Conservation (phyloP, 371 early-diverging fungal genomes). For the Dichotomocladium elegans region DNA sequence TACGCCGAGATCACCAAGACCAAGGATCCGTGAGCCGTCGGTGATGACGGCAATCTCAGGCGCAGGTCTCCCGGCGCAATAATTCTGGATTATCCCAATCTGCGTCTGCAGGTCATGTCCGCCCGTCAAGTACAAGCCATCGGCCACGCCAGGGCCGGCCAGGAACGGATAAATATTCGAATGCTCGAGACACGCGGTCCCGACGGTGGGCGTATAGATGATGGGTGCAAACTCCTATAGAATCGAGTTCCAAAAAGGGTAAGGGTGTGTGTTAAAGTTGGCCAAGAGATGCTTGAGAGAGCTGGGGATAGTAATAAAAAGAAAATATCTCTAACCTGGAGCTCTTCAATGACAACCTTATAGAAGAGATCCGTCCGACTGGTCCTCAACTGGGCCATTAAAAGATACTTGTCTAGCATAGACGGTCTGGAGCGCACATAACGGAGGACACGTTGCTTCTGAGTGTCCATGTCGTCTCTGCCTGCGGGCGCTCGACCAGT, state of each 20-base stretch:
- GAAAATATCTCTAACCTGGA: slow-evolving; percentile 42
- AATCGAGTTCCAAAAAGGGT: too few species aligned
- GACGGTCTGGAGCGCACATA: slow-evolving; percentile 62
- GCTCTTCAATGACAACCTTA: slow-evolving; percentile 65
- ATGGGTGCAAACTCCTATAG: slow-evolving; percentile 67
- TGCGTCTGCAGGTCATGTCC: slow-evolving; percentile 59
- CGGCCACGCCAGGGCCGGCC: slow-evolving; percentile 67
- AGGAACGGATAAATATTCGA: slow-evolving; percentile 85
- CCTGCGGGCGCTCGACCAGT: slow-evolving; percentile 67
- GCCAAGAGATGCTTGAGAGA: too few species aligned
- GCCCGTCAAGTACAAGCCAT: slow-evolving; percentile 81
- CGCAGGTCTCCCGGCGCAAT: slow-evolving; percentile 34
- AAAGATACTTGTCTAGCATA: slow-evolving; percentile 77
- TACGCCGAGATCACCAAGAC: slow-evolving; percentile 88
- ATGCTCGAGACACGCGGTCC: slow-evolving; percentile 85
- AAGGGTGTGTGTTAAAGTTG: neutral
- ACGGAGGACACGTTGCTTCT: slow-evolving; percentile 69
- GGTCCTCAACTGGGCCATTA: slow-evolving; percentile 74
- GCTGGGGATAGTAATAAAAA: neutral
- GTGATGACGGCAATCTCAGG: slow-evolving; percentile 90
- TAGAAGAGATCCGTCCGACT: slow-evolving; percentile 81
- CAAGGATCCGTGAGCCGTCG: slow-evolving; percentile 91
- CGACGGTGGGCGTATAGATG: slow-evolving; percentile 94
- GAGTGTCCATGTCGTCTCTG: slow-evolving; percentile 67
- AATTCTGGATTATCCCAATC: slow-evolving; percentile 66